Percentiles rank a stretch among this genome's conserved stretches.
Evolutionary conservation across 306 rosid species (phyloP).

Genomic region (Ziziphus jujuba): DNA sequence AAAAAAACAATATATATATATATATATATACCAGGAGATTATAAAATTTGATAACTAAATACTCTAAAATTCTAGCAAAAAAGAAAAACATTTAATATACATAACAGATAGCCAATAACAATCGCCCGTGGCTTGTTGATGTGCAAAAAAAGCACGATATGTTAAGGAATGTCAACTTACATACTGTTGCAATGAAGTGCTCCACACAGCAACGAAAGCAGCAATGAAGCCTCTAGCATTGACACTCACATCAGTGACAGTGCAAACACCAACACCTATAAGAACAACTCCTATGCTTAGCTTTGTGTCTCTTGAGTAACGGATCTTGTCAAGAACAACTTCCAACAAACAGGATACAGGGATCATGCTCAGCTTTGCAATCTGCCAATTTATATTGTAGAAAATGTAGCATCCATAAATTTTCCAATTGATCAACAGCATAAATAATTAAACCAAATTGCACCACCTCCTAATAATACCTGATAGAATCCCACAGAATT

Average conservation of each 20-base stretch:
- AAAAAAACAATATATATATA: too few species aligned
- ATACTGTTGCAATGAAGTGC: slow-evolving; percentile 81
- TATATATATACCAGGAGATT: too few species aligned
- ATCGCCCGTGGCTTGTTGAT: background rate
- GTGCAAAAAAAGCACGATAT: background rate
- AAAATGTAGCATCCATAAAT: slow-evolving; percentile 27
- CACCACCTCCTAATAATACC: slow-evolving; percentile 34
- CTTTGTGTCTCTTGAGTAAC: slow-evolving; percentile 79
- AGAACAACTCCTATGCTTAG: slow-evolving; percentile 74
- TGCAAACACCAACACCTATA: slow-evolving; percentile 83
- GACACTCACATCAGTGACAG: slow-evolving; percentile 86
- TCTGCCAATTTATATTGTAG: slow-evolving; percentile 44
- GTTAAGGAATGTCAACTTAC: slow-evolving; percentile 37
- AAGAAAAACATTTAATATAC: background rate
- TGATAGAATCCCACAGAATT: slow-evolving; percentile 96
- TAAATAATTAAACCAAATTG: slow-evolving; percentile 9
- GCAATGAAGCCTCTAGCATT: slow-evolving; percentile 72
- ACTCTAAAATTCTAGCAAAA: too few species aligned
- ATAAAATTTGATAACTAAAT: too few species aligned
- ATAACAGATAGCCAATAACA: background rate
- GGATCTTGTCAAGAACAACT: slow-evolving; percentile 72
- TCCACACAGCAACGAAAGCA: slow-evolving; percentile 78
- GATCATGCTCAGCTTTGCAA: slow-evolving; percentile 88
- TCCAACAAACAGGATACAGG: slow-evolving; percentile 86
- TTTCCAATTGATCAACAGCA: slow-evolving; percentile 12